Evolutionary conservation across 202 grass and related monocot species (phyloP).

Genomic region (Zizania palustris): DNA sequence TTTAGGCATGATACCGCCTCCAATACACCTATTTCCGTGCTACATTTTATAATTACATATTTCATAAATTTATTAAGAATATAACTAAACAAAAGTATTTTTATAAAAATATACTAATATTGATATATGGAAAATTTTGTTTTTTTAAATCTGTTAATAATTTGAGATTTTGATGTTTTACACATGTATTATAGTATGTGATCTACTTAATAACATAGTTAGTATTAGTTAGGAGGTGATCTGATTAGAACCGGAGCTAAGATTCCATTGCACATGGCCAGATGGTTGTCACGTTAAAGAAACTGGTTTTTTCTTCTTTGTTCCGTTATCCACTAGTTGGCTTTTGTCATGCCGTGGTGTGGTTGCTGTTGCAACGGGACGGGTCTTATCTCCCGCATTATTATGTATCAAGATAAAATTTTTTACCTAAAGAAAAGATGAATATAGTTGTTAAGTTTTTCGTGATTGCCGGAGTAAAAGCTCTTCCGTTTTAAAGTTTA

Average conservation of each 20-base stretch:
- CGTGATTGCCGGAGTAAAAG: not conserved
- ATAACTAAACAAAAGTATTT: too few relatives aligned
- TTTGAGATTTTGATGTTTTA: too few relatives aligned
- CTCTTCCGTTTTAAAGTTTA: not conserved
- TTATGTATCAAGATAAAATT: not conserved
- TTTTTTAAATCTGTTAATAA: too few relatives aligned
- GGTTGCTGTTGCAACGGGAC: conserved; percentile 8
- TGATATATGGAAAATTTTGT: too few relatives aligned
- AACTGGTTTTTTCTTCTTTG: conserved; percentile 24
- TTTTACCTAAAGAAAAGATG: not conserved
- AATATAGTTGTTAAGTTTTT: not conserved
- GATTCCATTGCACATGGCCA: conserved; percentile 68
- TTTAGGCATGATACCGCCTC: too few relatives aligned
- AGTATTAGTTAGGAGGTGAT: conserved; percentile 33
- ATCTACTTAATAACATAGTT: conserved; percentile 4
- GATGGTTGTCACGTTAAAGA: conserved; percentile 52
- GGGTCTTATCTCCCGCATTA: conserved; percentile 18
- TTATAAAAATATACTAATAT: too few relatives aligned
- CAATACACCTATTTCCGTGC: too few relatives aligned
- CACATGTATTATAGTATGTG: too few relatives aligned
- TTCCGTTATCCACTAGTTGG: conserved; percentile 35
- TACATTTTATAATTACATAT: too few relatives aligned
- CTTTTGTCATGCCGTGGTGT: conserved; percentile 29
- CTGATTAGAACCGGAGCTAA: conserved; percentile 42
- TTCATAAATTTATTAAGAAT: too few relatives aligned